phyloP scores from a whole-genome alignment of 2,329 filamentous ascomycete genomes.

The Aspergillus sp. region DNA sequence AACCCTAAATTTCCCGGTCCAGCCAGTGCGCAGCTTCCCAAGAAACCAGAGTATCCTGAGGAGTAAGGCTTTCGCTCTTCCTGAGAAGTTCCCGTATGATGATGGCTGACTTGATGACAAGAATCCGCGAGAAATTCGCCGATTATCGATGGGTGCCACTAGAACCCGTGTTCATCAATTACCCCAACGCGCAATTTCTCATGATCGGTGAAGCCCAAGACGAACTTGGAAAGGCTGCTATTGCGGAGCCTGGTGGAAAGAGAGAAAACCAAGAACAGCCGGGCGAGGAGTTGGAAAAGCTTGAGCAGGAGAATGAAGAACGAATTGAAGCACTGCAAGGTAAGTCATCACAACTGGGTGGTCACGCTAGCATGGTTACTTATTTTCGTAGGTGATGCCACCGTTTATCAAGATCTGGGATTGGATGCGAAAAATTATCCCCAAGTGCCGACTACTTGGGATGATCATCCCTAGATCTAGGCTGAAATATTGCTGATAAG shows the following conservation, averaged over 20 bases:
- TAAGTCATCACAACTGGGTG: constrained; percentile 16
- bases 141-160: constrained; percentile 68
- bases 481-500: not conserved
- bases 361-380: not conserved
- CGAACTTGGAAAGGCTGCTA: constrained; percentile 28
- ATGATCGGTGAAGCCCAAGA: constrained; percentile 58
- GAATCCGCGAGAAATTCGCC: constrained; percentile 64
- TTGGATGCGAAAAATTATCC: constrained; percentile 59
- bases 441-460: constrained; percentile 56
- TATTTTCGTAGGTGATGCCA: constrained; percentile 47
- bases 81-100: not conserved
- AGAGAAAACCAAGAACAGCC: constrained; percentile 56
- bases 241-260: constrained; percentile 34
- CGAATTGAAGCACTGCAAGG: constrained; percentile 56
- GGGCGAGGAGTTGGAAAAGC: constrained; percentile 63
- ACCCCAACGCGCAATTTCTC: constrained; percentile 67
- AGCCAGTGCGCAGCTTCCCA: constrained; percentile 54
- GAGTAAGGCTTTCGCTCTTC: constrained; percentile 43
- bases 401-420: constrained; percentile 54
- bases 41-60: constrained; percentile 63
- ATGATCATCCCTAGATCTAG: not conserved
- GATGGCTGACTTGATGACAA: constrained; percentile 18
- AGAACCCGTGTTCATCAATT: constrained; percentile 66
- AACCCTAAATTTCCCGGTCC: constrained; percentile 68
- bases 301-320: constrained; percentile 68